phyloP scores from a whole-genome alignment of 2,329 filamentous ascomycete genomes.

The Ophiostoma pallidulum region DNA sequence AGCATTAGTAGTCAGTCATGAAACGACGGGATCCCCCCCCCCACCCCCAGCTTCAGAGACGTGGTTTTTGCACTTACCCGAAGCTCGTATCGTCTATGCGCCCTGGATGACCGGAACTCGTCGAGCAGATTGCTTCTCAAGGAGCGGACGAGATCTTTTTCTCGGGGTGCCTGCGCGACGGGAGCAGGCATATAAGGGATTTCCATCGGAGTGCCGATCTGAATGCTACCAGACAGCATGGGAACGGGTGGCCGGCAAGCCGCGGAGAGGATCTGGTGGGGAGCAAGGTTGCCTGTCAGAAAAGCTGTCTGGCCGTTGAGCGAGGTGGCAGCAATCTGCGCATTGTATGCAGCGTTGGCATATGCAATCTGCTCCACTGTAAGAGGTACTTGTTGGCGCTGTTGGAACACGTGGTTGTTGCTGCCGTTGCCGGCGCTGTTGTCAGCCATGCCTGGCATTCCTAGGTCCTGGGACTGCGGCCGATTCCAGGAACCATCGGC shows the following conservation, averaged over 20 bases:
- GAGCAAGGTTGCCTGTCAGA: background rate
- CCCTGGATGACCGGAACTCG: constrained; percentile 65
- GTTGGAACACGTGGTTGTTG: constrained; percentile 1
- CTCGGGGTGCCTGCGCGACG: constrained; percentile 27
- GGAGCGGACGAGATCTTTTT: constrained; percentile 9
- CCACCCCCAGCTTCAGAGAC: no score
- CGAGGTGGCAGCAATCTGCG: constrained; percentile 6
- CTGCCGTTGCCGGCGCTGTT: background rate
- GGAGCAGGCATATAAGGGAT: constrained; percentile 25
- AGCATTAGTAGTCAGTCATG: constrained; percentile 12
- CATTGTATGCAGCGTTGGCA: constrained; percentile 6
- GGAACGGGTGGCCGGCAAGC: constrained; percentile 27
- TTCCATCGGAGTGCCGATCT: constrained; percentile 19
- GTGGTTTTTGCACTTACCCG: constrained; percentile 44
- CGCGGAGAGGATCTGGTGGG: constrained; percentile 31
- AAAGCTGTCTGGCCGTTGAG: background rate
- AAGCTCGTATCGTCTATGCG: constrained; percentile 65
- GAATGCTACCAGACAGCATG: constrained; percentile 21
- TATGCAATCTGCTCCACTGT: no score
- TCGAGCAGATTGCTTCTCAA: constrained; percentile 64
- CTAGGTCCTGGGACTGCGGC: constrained; percentile 26
- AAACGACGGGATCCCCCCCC: no score
- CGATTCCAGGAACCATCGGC: constrained; percentile 29
- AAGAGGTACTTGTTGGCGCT: constrained; percentile 1
- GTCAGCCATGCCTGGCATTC: constrained; percentile 13